Conservation (phyloP, 257 asterid genomes). For the Primulina tabacum region DNA sequence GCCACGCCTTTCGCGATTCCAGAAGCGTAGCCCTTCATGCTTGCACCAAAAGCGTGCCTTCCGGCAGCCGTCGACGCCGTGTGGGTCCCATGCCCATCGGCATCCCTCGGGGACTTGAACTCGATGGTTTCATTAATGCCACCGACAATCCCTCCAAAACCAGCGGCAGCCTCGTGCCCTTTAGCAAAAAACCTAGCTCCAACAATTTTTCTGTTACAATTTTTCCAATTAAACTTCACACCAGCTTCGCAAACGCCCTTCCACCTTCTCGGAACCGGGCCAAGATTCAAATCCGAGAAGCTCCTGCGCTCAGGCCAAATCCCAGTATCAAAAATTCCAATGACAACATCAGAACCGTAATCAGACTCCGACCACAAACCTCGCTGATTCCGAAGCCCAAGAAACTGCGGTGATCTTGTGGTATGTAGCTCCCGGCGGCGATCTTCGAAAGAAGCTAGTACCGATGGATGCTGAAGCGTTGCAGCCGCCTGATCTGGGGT, state of each 20-base stretch:
- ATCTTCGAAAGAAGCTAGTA: constrained; percentile 77
- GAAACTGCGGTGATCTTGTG: constrained; percentile 94
- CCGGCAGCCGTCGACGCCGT: constrained; percentile 99
- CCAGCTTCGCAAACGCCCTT: constrained; percentile 71
- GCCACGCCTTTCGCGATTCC: constrained; percentile 98
- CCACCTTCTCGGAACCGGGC: constrained; percentile 82
- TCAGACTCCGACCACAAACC: constrained; percentile 95
- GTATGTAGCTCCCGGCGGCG: constrained; percentile 85
- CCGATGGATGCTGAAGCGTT: constrained; percentile 59
- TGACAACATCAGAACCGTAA: constrained; percentile 82
- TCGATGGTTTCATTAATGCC: constrained; percentile 82
- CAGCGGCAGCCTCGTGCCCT: constrained; percentile 77
- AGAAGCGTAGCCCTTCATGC: constrained; percentile 87
- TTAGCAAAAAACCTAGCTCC: constrained; percentile 86
- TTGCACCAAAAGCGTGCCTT: constrained; percentile 66
- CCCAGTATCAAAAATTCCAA: constrained; percentile 87
- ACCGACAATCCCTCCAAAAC: constrained; percentile 64
- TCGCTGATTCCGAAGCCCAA: constrained; percentile 80
- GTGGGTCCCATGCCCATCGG: constrained; percentile 98
- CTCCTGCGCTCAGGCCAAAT: constrained; percentile 97
- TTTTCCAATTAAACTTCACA: constrained; percentile 36
- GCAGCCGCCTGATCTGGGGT: constrained; percentile 60
- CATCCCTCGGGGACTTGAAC: constrained; percentile 81
- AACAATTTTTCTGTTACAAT: constrained; percentile 72
- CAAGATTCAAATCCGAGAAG: constrained; percentile 83